Evolutionary conservation across 441 rosid genomes (phyloP), one percentile per base, ranked within the genome.

Genomic region (Pelargonium myrrhifolium): DNA sequence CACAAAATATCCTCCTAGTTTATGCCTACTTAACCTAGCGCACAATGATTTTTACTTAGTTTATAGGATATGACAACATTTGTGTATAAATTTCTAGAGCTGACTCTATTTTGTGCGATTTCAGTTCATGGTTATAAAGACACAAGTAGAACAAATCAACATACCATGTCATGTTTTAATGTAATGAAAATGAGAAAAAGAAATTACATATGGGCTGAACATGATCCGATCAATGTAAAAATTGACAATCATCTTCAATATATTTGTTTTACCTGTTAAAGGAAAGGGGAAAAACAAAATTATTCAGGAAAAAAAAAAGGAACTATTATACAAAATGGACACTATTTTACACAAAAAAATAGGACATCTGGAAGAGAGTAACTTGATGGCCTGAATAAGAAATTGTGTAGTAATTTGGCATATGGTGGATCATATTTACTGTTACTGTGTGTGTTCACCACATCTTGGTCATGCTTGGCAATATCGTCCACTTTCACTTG

Each of bases 291-390:
- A 56, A 42, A 8, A 37, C 40, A 43, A 62, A 68, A 68, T 55
- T 12, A 64, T 39, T 20, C 21, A 39, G 67, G 26, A 2, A 11
- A 58, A 62, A 40, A 51, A 49, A 3, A 62, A 72, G 67, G 17
- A 69, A 70, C 73, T 71, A 77, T 72, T 73, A 64, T 73, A 79
- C 81, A 69, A 65, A 65, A 68, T 55, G 69, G 74, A 72, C 49
- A 66, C 72, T 75, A 80, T 65, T 66, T 74, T 71, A 72, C 83
- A 82, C 69, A n/a, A n/a, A 74, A 26, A 67, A 59, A 21, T 15
- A 49, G 77, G 72, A 42, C 81, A 73, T 67, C 78, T 21, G 58
- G 64, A 20, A 18, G 65, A 45, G 55, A n/a, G 67, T 60, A 49
- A 67, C 14, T 39, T 49, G 78, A 73, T 60, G 81, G 71, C 75